Base-by-base conservation (phyloP, 1,284 basidiomycete genomes). In the Melampsora larici-populina region DNA sequence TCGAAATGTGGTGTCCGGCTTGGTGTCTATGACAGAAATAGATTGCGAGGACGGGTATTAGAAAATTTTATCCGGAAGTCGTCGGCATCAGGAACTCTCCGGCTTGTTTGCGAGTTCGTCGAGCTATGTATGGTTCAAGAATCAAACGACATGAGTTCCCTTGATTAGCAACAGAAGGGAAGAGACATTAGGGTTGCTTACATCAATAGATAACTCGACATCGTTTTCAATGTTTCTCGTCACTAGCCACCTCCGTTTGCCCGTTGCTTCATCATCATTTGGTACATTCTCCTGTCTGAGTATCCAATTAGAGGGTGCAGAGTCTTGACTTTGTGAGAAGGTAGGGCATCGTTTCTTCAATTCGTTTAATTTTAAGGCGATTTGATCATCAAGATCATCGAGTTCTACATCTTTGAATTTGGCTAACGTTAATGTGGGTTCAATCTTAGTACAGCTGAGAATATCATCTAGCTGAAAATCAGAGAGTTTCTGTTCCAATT, bases 321-420 rank as follows among this genome's bases (percentile, higher is more conserved):
- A 43, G 40, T 43, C 40, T 43, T 43, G 40, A 43, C 7, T 43
- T 43, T 43, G 40, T 43, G 40, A 43, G 40, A 43, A 43, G 40
- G 40, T 43, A 43, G 40, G 40, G 40, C 40, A 43, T 48, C 58
- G 60, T 13, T 43, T 58, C 70, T 72, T 60, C n/a, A 72, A 62
- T 48, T 72, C 31, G 15, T 72, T 58, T 31, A 72, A n/a, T 43
- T 72, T 72, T 15, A 46, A 55, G 29, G 70, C 33, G 58, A 72
- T 72, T 26, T 72, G 60, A 21, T 72, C 55, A 33, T 72, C 70
- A 26, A 72, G 31, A 26, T 72, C 58, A 40, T 60, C 70, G n/a
- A 72, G 70, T 63, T 72, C 70, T n/a, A 72, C 60, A 33, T 72
- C 70, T 43, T 72, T 72, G 63, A 21, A 18, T 48, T 55, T 17